Evolutionary conservation across 768 basidiomycete species (phyloP), one percentile per base, ranked within the genome.

Genomic region (Botryobasidium botryosum): DNA sequence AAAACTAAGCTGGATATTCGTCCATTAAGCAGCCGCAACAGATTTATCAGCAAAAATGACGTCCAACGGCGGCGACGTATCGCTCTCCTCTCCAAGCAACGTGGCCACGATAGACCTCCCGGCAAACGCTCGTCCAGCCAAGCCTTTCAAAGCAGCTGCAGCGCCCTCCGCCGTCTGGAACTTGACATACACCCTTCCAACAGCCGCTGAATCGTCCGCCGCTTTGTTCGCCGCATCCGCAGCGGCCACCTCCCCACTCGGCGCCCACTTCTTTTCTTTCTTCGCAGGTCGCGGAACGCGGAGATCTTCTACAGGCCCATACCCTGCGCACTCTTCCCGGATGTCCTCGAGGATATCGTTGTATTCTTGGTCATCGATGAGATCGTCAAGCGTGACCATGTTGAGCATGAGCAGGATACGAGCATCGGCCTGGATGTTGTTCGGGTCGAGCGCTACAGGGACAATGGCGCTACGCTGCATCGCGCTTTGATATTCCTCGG

Each of bases 371-470:
- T 97, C 92, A 54, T 87, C 78, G 15, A 71, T 60, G 38, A 99
- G 72, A 56, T 99, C 94, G 36, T 99, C 94, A 1, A 84, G 60
- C 0, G 83, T 84, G 51, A 99, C 88, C 94, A 99, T 99, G 71
- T 97, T 99, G 56, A 99, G 65, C 80, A 99, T 83, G 59, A 97
- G 79, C 54, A 99, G 71, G 56, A 94, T 90, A 29, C 86, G 77
- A 23, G 86, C 72, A 18, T 54, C 41, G 44, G 79, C 73, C 29
- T 62, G 65, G n/a, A n/a, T n/a, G 44, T 69, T 67, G 42, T 64
- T 65, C 18, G 37, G 32, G 56, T 83, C 81, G 44, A 79, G 79
- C 6, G 82, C 29, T 8, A 33, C 82, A 45, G 85, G 85, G 74
- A 88, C 76, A 58, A 87, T 86, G 10, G 85, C 85, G 33, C 79